Evolutionary conservation across 2,329 filamentous ascomycete genomes (phyloP).

Genomic region (Sclerotinia minor): DNA sequence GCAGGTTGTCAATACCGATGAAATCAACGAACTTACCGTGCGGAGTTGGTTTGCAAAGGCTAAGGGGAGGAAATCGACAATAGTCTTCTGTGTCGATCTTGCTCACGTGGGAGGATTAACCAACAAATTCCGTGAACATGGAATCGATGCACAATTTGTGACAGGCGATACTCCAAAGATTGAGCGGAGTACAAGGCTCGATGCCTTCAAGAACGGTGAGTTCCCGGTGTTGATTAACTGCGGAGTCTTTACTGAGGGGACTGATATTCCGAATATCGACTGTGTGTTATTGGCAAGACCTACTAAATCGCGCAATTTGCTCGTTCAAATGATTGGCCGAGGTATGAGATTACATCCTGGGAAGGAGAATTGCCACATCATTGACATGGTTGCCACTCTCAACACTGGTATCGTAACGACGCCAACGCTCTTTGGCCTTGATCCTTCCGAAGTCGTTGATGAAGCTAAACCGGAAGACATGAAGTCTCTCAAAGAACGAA

Average conservation of each 20-base stretch:
- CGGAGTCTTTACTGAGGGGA: conserved; percentile 95
- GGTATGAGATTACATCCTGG: conserved; percentile 80
- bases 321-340: conserved; percentile 96
- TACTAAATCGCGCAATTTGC: conserved; percentile 86
- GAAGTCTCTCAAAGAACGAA: conserved; percentile 52
- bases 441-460: conserved; percentile 75
- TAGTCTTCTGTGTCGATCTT: conserved; percentile 93
- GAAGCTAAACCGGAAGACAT: conserved; percentile 65
- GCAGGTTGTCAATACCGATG: conserved; percentile 74
- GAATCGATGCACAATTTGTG: conserved; percentile 83
- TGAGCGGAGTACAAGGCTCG: conserved; percentile 68
- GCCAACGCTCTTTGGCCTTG: conserved; percentile 88
- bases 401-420: conserved; percentile 84
- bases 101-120: conserved; percentile 77
- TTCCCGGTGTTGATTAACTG: conserved; percentile 93
- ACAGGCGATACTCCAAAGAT: conserved; percentile 74
- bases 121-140: conserved; percentile 70
- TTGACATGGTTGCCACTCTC: conserved; percentile 90
- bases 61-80: conserved; percentile 71
- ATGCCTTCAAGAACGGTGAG: conserved; percentile 71
- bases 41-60: conserved; percentile 83
- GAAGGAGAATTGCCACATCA: conserved; percentile 89
- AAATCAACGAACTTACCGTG: conserved; percentile 81
- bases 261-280: conserved; percentile 96
- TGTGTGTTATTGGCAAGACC: conserved; percentile 86